These are phyloP conservation scores for Talaromyces nanjingensis DNA, from an alignment of 495 filamentous ascomycete species.

Conservation along the genomic window DNA sequence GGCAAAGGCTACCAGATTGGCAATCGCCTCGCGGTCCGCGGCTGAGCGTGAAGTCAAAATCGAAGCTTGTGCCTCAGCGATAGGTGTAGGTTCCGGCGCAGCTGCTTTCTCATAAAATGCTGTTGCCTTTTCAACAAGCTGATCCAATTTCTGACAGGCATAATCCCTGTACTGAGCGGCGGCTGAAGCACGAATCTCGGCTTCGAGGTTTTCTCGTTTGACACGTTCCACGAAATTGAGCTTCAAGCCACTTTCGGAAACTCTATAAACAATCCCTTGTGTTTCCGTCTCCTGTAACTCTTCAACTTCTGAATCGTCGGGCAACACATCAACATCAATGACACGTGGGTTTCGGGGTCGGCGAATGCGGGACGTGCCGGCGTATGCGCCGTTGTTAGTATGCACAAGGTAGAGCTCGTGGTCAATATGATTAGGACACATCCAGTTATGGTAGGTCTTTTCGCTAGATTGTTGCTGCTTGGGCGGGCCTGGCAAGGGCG, in stretches of 20 bases:
- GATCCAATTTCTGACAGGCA: constrained; percentile 18
- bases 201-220: constrained; percentile 23
- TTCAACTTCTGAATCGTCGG: constrained; percentile 48
- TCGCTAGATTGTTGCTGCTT: constrained; percentile 29
- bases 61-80: constrained; percentile 14
- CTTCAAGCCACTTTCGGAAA: constrained; percentile 69
- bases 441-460: constrained; percentile 61
- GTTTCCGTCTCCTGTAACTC: constrained; percentile 43
- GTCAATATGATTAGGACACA: constrained; percentile 81
- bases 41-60: constrained; percentile 21
- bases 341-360: constrained; percentile 56
- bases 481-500: constrained; percentile 74
- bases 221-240: constrained; percentile 57
- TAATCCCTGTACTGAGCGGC: constrained; percentile 18
- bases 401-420: constrained; percentile 38
- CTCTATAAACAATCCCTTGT: constrained; percentile 54
- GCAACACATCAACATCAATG: constrained; percentile 67
- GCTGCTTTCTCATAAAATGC: constrained; percentile 15
- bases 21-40: constrained; percentile 23
- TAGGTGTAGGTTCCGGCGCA: constrained; percentile 9
- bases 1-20: constrained; percentile 23
- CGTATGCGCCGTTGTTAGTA: constrained; percentile 42
- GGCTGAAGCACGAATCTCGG: constrained; percentile 14
- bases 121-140: constrained; percentile 16
- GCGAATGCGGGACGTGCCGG: constrained; percentile 42